Percentiles rank a stretch among this genome's conserved stretches.
These are phyloP conservation scores for Nicotiana undulata DNA, from an alignment of 257 asterid genomes.

Conservation along the genomic window DNA sequence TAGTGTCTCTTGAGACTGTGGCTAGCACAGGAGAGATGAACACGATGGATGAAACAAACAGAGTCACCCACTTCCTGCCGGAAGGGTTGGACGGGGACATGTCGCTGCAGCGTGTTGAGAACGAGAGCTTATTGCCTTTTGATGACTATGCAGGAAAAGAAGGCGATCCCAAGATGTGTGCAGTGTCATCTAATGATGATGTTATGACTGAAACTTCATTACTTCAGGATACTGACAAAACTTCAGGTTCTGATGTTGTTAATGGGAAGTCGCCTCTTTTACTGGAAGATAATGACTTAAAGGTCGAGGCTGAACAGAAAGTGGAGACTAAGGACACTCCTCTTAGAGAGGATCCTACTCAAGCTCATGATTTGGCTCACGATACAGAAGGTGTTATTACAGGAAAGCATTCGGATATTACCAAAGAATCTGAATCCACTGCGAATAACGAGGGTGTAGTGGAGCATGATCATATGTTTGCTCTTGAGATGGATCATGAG, in stretches of 20 bases:
- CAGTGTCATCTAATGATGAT: slow-evolving; percentile 1
- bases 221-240: slow-evolving; percentile 17
- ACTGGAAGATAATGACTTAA: slow-evolving; percentile 9
- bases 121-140: slow-evolving; percentile 3
- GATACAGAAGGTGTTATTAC: slow-evolving; percentile 14
- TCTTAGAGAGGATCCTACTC: slow-evolving; percentile 16
- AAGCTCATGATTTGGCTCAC: slow-evolving; percentile 11
- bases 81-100: slow-evolving; percentile 27
- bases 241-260: slow-evolving; percentile 15
- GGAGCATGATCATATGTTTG: not conserved
- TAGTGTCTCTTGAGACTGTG: slow-evolving; percentile 1
- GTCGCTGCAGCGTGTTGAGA: slow-evolving; percentile 20
- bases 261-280: slow-evolving; percentile 10
- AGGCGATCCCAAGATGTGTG: not conserved
- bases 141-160: not conserved
- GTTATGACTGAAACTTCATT: slow-evolving; percentile 16
- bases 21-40: not conserved
- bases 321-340: slow-evolving; percentile 3
- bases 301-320: slow-evolving; percentile 15
- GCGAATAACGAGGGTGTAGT: not conserved
- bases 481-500: not conserved
- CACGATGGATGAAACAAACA: slow-evolving; percentile 18
- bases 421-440: not conserved
- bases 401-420: slow-evolving; percentile 7
- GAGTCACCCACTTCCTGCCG: slow-evolving; percentile 8